phyloP scores from a whole-genome alignment of 2,329 filamentous ascomycete genomes.

The Penicillium occitanis region DNA sequence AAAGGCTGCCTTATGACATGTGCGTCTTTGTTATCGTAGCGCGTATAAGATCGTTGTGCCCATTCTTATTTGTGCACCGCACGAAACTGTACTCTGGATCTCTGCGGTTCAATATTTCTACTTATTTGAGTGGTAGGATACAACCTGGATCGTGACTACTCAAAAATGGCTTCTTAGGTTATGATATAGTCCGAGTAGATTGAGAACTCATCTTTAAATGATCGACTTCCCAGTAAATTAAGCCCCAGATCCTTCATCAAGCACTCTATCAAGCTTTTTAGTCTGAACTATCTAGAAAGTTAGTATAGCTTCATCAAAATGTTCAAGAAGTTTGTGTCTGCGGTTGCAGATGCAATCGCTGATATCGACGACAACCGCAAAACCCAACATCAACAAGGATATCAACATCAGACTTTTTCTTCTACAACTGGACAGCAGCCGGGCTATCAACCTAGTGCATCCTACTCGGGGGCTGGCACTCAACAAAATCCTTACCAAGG shows the following conservation, averaged over 20 bases:
- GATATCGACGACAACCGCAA: not conserved
- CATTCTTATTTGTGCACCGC: not conserved
- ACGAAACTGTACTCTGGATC: not conserved
- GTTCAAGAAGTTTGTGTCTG: constrained; percentile 3
- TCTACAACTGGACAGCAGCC: not conserved
- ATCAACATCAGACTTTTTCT: not conserved
- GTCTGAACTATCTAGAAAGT: not conserved
- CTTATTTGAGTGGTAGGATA: not conserved
- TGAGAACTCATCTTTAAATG: not conserved
- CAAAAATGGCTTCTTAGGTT: not conserved
- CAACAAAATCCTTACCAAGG: not conserved
- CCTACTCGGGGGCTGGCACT: not conserved
- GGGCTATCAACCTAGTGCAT: not conserved
- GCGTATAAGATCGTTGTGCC: not conserved
- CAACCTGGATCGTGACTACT: not conserved
- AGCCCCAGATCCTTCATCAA: not conserved
- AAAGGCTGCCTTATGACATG: not conserved
- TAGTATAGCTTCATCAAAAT: not conserved
- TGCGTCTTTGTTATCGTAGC: not conserved
- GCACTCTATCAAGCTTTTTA: not conserved
- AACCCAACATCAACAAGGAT: not conserved
- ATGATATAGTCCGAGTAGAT: not conserved
- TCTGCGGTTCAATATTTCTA: not conserved
- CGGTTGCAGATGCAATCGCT: constrained; percentile 5
- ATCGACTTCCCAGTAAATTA: not conserved